Evolutionary conservation across 164 flowering plant genomes (phyloP).

Genomic region (Euptelea pleiosperma): DNA sequence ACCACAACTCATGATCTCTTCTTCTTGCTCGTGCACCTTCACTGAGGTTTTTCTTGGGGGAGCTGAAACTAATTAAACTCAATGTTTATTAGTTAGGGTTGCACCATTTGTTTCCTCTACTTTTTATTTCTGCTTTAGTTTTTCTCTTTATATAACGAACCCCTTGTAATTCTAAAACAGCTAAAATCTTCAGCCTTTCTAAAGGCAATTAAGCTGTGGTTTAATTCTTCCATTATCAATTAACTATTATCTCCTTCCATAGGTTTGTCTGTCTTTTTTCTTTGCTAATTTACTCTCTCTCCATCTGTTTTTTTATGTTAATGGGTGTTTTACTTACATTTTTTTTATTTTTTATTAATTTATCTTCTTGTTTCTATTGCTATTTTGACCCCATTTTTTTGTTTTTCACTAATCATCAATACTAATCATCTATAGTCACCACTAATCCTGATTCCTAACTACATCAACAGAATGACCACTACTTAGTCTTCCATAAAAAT

Average conservation of each 20-base stretch:
- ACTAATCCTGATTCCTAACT: neutral
- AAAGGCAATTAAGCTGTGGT: slow-evolving; percentile 16
- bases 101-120: slow-evolving; percentile 1
- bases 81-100: slow-evolving; percentile 7
- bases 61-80: slow-evolving; percentile 12
- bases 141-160: neutral
- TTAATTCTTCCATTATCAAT: slow-evolving; percentile 14
- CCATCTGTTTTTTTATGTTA: slow-evolving; percentile 7
- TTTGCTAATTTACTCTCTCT: slow-evolving; percentile 4
- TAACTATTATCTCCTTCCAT: slow-evolving; percentile 12
- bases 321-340: slow-evolving; percentile 24
- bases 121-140: neutral
- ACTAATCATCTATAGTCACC: slow-evolving; percentile 5
- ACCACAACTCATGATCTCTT: too few relatives aligned
- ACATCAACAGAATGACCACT: neutral
- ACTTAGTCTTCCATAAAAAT: neutral
- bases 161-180: slow-evolving; percentile 10
- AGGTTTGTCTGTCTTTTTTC: slow-evolving; percentile 14
- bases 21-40: slow-evolving; percentile 12
- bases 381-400: neutral
- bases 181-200: slow-evolving; percentile 10
- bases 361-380: neutral
- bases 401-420: neutral
- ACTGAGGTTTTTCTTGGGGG: slow-evolving; percentile 20
- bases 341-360: neutral